Evolutionary conservation across 2,329 filamentous ascomycete genomes (phyloP).

Genomic region (Claviceps quebecensis): DNA sequence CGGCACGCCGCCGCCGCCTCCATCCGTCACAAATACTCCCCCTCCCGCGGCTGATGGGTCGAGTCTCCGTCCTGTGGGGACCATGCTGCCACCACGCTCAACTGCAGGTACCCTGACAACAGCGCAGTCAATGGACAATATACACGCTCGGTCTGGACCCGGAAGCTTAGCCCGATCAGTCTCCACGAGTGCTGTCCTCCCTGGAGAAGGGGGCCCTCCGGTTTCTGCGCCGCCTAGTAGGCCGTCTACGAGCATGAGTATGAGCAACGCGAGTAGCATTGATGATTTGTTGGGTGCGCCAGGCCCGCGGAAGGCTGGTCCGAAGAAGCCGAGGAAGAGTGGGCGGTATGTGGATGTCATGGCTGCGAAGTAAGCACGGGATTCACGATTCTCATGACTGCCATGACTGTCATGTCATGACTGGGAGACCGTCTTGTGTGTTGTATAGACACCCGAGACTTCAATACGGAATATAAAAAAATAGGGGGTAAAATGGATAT

Average conservation of each 20-base stretch:
- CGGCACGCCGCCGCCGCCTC: slow-evolving; percentile 41
- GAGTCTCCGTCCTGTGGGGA: slow-evolving; percentile 19
- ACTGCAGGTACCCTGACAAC: background rate
- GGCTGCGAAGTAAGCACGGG: slow-evolving; percentile 40
- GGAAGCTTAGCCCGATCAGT: slow-evolving; percentile 31
- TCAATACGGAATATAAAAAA: background rate
- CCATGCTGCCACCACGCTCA: slow-evolving; percentile 11
- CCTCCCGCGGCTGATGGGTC: slow-evolving; percentile 16
- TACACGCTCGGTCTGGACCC: slow-evolving; percentile 23
- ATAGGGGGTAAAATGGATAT: background rate
- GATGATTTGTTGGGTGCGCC: slow-evolving; percentile 78
- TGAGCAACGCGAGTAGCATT: slow-evolving; percentile 88
- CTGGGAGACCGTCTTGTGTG: background rate
- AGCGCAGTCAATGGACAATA: slow-evolving; percentile 11
- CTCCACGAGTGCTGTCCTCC: slow-evolving; percentile 28
- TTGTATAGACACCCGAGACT: background rate
- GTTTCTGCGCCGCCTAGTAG: slow-evolving; percentile 44
- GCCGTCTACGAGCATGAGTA: slow-evolving; percentile 69
- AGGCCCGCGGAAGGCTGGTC: slow-evolving; percentile 49
- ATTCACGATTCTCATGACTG: background rate
- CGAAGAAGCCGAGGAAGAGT: slow-evolving; percentile 63
- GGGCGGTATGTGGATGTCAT: slow-evolving; percentile 94
- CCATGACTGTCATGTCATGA: background rate
- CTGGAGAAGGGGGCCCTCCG: slow-evolving; percentile 20
- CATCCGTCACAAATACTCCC: slow-evolving; percentile 22